Base-by-base conservation (phyloP, 371 early-diverging fungal species). In the Blastocladiella emersonii region DNA sequence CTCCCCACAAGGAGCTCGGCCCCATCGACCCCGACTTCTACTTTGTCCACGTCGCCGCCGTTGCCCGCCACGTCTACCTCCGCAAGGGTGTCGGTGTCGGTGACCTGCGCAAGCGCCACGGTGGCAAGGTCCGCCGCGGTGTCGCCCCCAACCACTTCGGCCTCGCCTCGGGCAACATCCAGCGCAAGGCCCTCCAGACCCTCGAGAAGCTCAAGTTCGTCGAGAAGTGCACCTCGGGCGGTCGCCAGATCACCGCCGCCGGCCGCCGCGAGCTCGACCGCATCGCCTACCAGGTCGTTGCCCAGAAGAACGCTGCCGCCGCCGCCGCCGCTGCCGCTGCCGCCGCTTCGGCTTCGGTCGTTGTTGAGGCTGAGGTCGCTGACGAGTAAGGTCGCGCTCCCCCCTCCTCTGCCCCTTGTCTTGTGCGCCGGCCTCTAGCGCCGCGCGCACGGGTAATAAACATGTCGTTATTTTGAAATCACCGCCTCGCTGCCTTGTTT, bases 21-120 rank as follows among this genome's bases (percentile, higher is more conserved):
- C 97, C 97, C 57, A 89, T 91, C 78, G 95, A 98, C 73, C 90
- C 91, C 66, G 97, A 98, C 85, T 98, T 97, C 97, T 98, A 85
- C 90, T 98, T 91, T 83, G 78, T 93, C 15, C 53, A 51, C 53
- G 23, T 44, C 21, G 98, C 98, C 64, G 82, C 93, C 64, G 86
- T 96, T 72, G 97, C 96, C 71, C 92, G 97, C 68, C 94, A 95
- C 84, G 85, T 96, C 80, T 98, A 98, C 90, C 85, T 98, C 72
- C 91, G 93, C 75, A 76, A 78, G 72, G 85, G 86, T 69, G 91
- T 92, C 70, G 97, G 97, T 78, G 89, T 95, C 65, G 97, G 97
- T 80, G 93, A 88, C 56, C 82, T 97, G 68, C 84, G 84, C 78
- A 93, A 90, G 85, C 79, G 86, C 70, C 86, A 92, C 79, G 95